Percentiles rank a stretch among this genome's conserved stretches.
phyloP scores from a whole-genome alignment of 75 land plant species.

The Selaginella moellendorffii region DNA sequence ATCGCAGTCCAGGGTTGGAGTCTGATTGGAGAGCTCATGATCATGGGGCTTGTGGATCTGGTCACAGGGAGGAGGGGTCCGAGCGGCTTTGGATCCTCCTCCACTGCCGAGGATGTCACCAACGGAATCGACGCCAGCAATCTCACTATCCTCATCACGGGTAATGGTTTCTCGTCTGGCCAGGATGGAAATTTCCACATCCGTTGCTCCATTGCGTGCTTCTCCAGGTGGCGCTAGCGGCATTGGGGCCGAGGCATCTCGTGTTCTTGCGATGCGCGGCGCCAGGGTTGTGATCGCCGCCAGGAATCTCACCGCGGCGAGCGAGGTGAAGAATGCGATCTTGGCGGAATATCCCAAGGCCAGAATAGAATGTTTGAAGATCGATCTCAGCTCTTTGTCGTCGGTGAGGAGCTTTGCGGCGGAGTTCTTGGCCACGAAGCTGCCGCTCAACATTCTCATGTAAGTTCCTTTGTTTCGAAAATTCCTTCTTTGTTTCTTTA shows the following conservation, averaged over 20 bases:
- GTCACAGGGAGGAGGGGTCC: conserved; percentile 19
- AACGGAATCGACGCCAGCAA: conserved; percentile 33
- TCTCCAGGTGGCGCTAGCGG: conserved; percentile 69
- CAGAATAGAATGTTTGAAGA: conserved; percentile 44
- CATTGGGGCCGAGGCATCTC: conserved; percentile 53
- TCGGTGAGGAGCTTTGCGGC: conserved; percentile 53
- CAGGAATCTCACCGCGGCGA: conserved; percentile 40
- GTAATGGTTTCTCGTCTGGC: conserved; percentile 11
- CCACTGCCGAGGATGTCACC: conserved; percentile 61
- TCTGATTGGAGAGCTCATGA: no score
- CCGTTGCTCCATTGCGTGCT: not conserved
- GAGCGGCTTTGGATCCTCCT: conserved; percentile 32
- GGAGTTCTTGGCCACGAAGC: conserved; percentile 28
- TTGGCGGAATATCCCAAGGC: conserved; percentile 30
- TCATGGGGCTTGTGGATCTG: not conserved
- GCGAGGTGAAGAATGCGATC: conserved; percentile 31
- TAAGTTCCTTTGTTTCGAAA: conserved; percentile 21
- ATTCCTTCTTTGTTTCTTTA: not conserved
- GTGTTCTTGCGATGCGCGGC: conserved; percentile 64
- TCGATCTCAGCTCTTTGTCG: conserved; percentile 50
- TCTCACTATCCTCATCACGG: conserved; percentile 52
- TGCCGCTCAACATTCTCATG: conserved; percentile 60
- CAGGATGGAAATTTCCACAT: not conserved
- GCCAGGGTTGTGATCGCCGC: conserved; percentile 53
- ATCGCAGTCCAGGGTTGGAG: no score